Conservation (phyloP, 768 basidiomycete genomes). For the Gymnopilus dilepis region DNA sequence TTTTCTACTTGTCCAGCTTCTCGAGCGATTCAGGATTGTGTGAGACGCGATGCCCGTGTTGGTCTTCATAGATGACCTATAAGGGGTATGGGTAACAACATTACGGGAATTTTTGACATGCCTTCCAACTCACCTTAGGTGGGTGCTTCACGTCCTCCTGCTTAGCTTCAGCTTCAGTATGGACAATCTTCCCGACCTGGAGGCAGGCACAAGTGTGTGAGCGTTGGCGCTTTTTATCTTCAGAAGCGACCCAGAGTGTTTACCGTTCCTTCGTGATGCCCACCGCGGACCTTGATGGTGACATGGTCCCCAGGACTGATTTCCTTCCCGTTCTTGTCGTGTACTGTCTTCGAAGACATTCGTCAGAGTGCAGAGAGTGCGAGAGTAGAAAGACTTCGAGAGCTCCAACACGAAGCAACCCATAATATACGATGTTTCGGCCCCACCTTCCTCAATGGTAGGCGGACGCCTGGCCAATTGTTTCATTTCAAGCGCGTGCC, state of each 20-base stretch:
- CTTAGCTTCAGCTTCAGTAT: not conserved
- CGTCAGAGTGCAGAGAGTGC: not conserved
- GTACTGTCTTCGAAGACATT: not conserved
- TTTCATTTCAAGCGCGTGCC: not conserved
- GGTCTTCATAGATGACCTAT: not conserved
- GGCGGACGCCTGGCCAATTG: not conserved
- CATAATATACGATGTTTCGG: not conserved
- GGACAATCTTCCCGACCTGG: constrained; percentile 1
- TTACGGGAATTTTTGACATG: not conserved
- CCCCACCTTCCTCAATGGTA: not conserved
- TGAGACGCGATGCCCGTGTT: not conserved
- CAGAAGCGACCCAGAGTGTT: no score
- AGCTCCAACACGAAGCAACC: not conserved
- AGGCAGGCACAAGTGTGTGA: not conserved
- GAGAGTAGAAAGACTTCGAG: not conserved
- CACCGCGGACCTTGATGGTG: not conserved
- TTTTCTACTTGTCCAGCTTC: not conserved
- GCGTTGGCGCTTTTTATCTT: no score
- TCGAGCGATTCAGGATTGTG: not conserved
- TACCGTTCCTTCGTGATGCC: constrained; percentile 1
- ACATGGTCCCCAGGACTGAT: constrained; percentile 3
- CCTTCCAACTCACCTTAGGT: not conserved
- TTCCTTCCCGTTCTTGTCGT: not conserved
- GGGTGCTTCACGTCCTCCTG: constrained; percentile 1
- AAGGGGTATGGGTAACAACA: not conserved